Conservation (phyloP, 78 protist genomes). For the Dictyostelium brefeldianum region DNA sequence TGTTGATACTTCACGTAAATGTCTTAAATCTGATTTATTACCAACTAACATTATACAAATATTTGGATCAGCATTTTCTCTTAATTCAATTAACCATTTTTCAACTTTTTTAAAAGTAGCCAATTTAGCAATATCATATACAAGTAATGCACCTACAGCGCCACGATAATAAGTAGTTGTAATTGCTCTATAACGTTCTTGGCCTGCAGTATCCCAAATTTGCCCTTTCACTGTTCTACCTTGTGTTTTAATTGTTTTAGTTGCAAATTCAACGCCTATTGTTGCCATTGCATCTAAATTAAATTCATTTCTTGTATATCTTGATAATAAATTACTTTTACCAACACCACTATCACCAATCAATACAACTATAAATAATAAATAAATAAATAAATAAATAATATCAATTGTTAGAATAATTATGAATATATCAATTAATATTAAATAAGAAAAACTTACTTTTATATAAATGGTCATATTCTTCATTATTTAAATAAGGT, state of each 20-base stretch:
- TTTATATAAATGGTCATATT: too few species aligned
- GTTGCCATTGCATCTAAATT: constrained; percentile 88
- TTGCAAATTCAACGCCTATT: constrained; percentile 95
- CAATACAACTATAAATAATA: too few species aligned
- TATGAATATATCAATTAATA: too few species aligned
- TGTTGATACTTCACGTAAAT: constrained; percentile 88
- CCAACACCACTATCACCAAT: constrained; percentile 96
- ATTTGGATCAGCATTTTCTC: constrained; percentile 80
- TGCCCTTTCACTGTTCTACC: constrained; percentile 87
- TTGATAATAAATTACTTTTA: constrained; percentile 90
- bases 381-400: too few species aligned
- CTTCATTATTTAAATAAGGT: too few species aligned
- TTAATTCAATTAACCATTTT: constrained; percentile 94
- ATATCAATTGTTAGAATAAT: too few species aligned
- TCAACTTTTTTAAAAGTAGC: constrained; percentile 97
- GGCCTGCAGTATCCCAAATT: constrained; percentile 87
- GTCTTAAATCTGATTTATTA: constrained; percentile 91
- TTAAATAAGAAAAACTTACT: too few species aligned
- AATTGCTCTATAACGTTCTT: constrained; percentile 78
- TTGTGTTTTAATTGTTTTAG: constrained; percentile 84
- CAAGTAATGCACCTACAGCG: constrained; percentile 96
- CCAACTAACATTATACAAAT: constrained; percentile 81
- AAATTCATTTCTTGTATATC: constrained; percentile 90
- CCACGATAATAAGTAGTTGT: constrained; percentile 92
- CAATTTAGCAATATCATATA: constrained; percentile 93